Base-by-base conservation (phyloP, 495 filamentous ascomycete genomes). In the Stereocaulon alpinum region DNA sequence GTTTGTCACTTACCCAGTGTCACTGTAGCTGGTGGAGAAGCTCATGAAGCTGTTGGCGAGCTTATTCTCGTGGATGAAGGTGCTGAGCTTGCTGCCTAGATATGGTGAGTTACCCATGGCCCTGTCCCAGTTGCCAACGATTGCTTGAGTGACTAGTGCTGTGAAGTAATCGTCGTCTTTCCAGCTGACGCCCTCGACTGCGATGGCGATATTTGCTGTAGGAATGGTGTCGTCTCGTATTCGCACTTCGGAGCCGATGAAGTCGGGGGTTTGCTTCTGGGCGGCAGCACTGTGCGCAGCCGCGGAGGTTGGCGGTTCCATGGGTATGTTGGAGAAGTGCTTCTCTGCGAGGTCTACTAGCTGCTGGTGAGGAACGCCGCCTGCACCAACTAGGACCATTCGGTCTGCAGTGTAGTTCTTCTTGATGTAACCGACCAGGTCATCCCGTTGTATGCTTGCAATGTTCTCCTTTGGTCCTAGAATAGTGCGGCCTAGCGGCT, bases 11-110 rank as follows among this genome's bases (percentile, higher is more conserved):
- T 82, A 96, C 91, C 91, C 93, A 71, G 93, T 97, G 76, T 99
- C 93, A 71, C 89, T 95, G 77, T 99, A 99, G 79, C 89, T 95
- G 49, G 93, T 99, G 66, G 89, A 95, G 78, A 99, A 99, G 82
- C 87, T 92, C 93, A 99, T 99, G 84, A 95, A 97, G 81, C 89
- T 95, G 77, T 93, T 99, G 69, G 92, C 92, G 54, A 99, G 83
- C 69, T 90, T 83, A 75, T 97, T 81, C 77, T 95, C 80, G 81
- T 92, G 85, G 59, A 99, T 85, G 64, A 93, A 86, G 59, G 83
- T 82, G 81, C 89, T 94, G 68, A 99, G 88, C 81, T 92, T 96
- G 89, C 89, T 95, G 64, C 93, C 94, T 63, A 96, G 83, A 79
- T 95, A 91, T 53, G 91, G 82, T 49, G 92, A 89, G 76, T 91